Evolutionary conservation across 306 rosid species (phyloP).

Genomic region (Arachis stenosperma): DNA sequence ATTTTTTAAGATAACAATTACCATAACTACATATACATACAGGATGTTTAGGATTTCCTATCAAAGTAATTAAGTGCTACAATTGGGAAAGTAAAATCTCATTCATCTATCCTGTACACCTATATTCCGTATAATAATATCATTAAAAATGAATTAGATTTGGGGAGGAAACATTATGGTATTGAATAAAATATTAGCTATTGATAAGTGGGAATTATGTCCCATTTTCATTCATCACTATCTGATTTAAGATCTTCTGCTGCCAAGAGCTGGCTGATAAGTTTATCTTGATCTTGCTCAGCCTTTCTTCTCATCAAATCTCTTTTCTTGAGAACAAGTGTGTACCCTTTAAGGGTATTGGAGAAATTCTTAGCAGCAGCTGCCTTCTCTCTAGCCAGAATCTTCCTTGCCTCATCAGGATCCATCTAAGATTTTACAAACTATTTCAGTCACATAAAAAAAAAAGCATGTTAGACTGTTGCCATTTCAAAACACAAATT

Average conservation of each 20-base stretch:
- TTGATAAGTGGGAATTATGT: slow-evolving; percentile 30
- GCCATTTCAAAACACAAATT: slow-evolving; percentile 3
- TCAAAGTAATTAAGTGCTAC: neutral
- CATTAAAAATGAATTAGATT: slow-evolving; percentile 42
- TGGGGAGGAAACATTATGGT: slow-evolving; percentile 27
- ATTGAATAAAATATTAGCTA: slow-evolving; percentile 35
- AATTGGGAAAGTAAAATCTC: slow-evolving; percentile 24
- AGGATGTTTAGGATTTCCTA: no score
- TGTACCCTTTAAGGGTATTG: slow-evolving; percentile 81
- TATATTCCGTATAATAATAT: slow-evolving; percentile 25
- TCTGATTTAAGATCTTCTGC: slow-evolving; percentile 90
- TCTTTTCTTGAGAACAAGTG: slow-evolving; percentile 77
- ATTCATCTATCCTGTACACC: slow-evolving; percentile 42
- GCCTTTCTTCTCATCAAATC: slow-evolving; percentile 83
- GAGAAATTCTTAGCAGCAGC: slow-evolving; percentile 73
- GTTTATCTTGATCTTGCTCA: slow-evolving; percentile 72
- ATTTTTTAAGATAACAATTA: neutral
- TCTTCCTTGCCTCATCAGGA: slow-evolving; percentile 80
- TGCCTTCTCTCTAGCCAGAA: slow-evolving; percentile 84
- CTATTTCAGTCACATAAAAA: slow-evolving; percentile 36
- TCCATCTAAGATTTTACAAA: slow-evolving; percentile 65
- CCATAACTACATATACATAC: no score
- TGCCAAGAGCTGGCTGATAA: slow-evolving; percentile 72
- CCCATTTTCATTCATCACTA: slow-evolving; percentile 53
- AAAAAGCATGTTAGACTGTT: slow-evolving; percentile 5